Conservation (phyloP, 2,329 filamentous ascomycete genomes). For the Fusarium nygamai region DNA sequence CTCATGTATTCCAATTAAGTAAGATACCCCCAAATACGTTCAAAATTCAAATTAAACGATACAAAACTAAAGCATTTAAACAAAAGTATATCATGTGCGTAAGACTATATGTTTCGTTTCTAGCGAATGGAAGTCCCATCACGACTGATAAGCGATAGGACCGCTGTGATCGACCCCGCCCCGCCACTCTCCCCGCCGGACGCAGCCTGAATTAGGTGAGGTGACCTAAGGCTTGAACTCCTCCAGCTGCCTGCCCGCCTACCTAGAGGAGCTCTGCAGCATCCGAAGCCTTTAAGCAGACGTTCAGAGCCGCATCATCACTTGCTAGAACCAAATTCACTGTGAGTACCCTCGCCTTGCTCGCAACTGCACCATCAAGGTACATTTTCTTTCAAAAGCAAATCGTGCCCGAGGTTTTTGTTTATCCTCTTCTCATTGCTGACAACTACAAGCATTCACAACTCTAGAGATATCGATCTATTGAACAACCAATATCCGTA, state of each 20-base stretch:
- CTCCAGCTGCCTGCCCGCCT: slow-evolving; percentile 23
- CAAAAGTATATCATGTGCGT: neutral
- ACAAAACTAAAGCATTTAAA: neutral
- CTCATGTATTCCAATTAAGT: neutral
- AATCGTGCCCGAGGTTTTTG: neutral
- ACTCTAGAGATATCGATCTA: neutral
- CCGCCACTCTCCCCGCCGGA: neutral
- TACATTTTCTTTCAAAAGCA: slow-evolving; percentile 4
- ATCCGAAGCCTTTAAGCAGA: slow-evolving; percentile 12
- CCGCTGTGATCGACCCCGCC: neutral
- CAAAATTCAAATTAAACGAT: neutral
- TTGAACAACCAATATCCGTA: slow-evolving; percentile 17
- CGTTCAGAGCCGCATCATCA: slow-evolving; percentile 34
- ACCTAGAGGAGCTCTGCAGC: slow-evolving; percentile 10
- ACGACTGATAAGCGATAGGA: slow-evolving; percentile 2
- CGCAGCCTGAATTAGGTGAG: neutral
- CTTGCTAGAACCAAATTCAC: slow-evolving; percentile 2
- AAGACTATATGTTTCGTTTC: neutral
- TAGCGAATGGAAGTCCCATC: neutral
- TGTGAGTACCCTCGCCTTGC: slow-evolving; percentile 1
- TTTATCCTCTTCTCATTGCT: neutral
- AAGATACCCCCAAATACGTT: too few species aligned
- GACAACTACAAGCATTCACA: slow-evolving; percentile 13
- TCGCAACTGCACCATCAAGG: slow-evolving; percentile 28
- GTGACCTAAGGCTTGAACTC: slow-evolving; percentile 18